These are phyloP conservation scores for Colletotrichum echinochloae DNA, from an alignment of 2,329 filamentous ascomycete genomes.

Conservation along the genomic window DNA sequence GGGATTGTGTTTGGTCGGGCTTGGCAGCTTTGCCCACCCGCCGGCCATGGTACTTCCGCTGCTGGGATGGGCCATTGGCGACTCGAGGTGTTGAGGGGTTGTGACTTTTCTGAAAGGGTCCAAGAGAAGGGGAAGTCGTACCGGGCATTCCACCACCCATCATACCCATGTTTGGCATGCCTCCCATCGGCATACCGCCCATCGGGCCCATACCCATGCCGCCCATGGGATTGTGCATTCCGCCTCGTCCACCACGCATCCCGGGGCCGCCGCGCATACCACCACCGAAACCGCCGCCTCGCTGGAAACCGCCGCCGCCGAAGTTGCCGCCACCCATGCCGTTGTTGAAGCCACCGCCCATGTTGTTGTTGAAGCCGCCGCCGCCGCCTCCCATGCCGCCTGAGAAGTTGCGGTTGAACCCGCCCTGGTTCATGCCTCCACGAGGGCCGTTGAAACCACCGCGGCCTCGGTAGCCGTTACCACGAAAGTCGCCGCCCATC, in stretches of 20 bases:
- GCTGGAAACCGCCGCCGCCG: constrained; percentile 61
- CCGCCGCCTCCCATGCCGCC: constrained; percentile 58
- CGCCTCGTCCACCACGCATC: constrained; percentile 50
- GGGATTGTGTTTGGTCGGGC: neutral
- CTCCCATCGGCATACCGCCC: constrained; percentile 67
- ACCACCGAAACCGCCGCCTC: constrained; percentile 58
- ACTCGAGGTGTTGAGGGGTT: neutral
- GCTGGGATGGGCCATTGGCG: neutral
- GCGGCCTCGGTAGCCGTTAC: constrained; percentile 63
- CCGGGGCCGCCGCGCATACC: constrained; percentile 63
- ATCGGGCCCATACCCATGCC: constrained; percentile 58
- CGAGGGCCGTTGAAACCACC: constrained; percentile 61
- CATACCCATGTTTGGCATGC: constrained; percentile 61
- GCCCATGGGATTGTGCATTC: constrained; percentile 64
- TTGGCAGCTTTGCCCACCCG: constrained; percentile 15
- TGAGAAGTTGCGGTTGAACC: constrained; percentile 53
- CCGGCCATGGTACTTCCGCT: constrained; percentile 3
- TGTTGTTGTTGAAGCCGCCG: constrained; percentile 57
- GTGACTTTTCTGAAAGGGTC: constrained; percentile 1
- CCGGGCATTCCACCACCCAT: constrained; percentile 70
- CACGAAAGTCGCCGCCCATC: constrained; percentile 59
- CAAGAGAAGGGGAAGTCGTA: constrained; percentile 46
- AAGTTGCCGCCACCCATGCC: constrained; percentile 65
- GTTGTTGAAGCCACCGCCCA: constrained; percentile 62
- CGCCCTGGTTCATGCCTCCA: constrained; percentile 61